Conservation (phyloP, 345 rosid species). For the Moringa oleifera region DNA sequence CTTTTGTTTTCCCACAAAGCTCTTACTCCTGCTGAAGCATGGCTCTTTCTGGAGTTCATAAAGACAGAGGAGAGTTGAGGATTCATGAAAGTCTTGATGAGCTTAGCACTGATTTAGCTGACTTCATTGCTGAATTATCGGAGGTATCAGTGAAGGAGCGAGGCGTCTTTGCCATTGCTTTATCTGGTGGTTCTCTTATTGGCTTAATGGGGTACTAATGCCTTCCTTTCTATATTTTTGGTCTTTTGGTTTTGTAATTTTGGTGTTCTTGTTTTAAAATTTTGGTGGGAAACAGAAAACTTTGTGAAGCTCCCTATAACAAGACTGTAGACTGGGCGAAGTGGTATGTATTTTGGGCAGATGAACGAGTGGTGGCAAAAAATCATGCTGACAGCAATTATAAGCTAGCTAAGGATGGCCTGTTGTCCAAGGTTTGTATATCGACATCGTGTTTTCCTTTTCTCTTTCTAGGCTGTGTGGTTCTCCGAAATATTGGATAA, state of each 20-base stretch:
- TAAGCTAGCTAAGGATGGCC: slow-evolving; percentile 70
- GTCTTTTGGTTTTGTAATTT: slow-evolving; percentile 12
- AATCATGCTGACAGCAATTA: slow-evolving; percentile 81
- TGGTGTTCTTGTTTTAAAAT: slow-evolving; percentile 18
- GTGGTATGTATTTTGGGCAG: slow-evolving; percentile 86
- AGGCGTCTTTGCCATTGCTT: slow-evolving; percentile 72
- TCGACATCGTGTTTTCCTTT: background rate
- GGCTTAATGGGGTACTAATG: slow-evolving; percentile 58
- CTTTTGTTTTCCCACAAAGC: slow-evolving; percentile 15
- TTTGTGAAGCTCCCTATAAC: slow-evolving; percentile 74
- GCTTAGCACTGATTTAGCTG: slow-evolving; percentile 74
- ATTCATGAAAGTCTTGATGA: slow-evolving; percentile 72
- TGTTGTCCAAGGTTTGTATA: slow-evolving; percentile 63
- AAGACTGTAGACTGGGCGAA: slow-evolving; percentile 86
- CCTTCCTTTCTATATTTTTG: slow-evolving; percentile 9
- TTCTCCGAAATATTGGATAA: background rate
- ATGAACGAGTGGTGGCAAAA: slow-evolving; percentile 78
- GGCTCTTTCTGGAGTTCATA: slow-evolving; percentile 56
- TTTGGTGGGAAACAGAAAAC: slow-evolving; percentile 53
- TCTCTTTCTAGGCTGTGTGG: background rate
- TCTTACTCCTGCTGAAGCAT: slow-evolving; percentile 41
- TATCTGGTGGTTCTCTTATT: slow-evolving; percentile 88
- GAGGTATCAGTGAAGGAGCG: slow-evolving; percentile 80
- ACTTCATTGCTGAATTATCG: slow-evolving; percentile 74
- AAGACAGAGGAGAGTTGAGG: slow-evolving; percentile 64